Evolutionary conservation across 2,329 filamentous ascomycete species (phyloP), one percentile per base, ranked within the genome.

Genomic region (Penicillium freii): DNA sequence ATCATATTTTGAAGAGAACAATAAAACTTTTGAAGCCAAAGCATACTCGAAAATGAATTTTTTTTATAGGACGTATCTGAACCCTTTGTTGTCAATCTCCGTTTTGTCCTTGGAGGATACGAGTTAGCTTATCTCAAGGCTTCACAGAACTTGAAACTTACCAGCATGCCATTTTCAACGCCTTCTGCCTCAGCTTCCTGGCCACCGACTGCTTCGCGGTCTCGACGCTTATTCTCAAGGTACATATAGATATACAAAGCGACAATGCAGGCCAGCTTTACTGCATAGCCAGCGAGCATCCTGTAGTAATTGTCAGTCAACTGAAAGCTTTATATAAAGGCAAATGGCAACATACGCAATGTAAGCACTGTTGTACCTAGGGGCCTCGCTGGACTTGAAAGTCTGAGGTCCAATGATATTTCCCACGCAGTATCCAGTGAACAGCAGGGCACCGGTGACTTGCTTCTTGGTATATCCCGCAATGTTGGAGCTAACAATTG

Each of bases 161-260:
- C 82, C 59, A 78, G 73, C 82, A 84, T 84, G 1, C 81, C 82
- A 53, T 72, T 75, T 65, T 84, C 81, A 34, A 84, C 77, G 0
- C 80, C 82, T 40, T 79, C 77, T 47, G 73, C 77, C 63, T 82
- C 81, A 43, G 80, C 76, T 33, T 80, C 77, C 4, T 74, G 72
- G 8, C 45, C 57, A 21, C 62, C 63, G 68, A 73, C 5, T 75
- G 61, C 78, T 43, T 80, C 78, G 0, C 76, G 68, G 66, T 86
- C 83, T 25, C 83, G 71, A 57, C 77, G 78, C 68, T 81, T 82
- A 67, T 85, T 86, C 15, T 76, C 76, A 2, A 71, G 66, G 63
- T 74, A 82, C 82, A 85, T 85, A 62, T 84, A 85, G 1, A 80
- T 59, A 58, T 83, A 84, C 2, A 86, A 64, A 0, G 81, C 71